These are phyloP conservation scores for Eimeria necatrix DNA, from an alignment of 169 alveolate species.

Conservation along the genomic window DNA sequence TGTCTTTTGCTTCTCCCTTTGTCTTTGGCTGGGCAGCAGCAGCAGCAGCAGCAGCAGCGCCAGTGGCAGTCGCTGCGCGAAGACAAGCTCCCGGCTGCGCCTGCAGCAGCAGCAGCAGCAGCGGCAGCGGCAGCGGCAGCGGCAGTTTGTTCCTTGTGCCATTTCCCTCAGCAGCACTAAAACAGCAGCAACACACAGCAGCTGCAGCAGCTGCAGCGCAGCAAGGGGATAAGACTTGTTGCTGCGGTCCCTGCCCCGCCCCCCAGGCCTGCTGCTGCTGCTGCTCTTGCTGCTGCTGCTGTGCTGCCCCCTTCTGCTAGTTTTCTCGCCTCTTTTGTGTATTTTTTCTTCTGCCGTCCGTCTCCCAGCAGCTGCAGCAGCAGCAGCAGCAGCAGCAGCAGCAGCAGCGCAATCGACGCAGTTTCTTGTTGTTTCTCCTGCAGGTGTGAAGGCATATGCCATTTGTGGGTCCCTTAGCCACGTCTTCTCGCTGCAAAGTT, in stretches of 20 bases:
- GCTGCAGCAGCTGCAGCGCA: background rate
- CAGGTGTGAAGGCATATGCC: constrained; percentile 56
- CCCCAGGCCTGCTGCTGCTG: constrained; percentile 30
- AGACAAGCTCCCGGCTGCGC: constrained; percentile 10
- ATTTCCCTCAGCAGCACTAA: background rate
- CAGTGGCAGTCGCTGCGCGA: constrained; percentile 17
- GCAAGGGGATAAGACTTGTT: background rate
- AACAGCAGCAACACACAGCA: background rate
- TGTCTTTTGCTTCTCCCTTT: constrained; percentile 13
- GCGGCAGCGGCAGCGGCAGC: constrained; percentile 34
- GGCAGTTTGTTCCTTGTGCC: background rate
- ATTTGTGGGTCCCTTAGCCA: background rate
- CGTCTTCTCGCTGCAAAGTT: constrained; percentile 11
- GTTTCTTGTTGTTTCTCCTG: background rate
- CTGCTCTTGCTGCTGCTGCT: background rate
- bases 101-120: constrained; percentile 15
- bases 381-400: constrained; percentile 41
- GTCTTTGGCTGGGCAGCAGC: background rate
- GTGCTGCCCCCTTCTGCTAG: background rate
- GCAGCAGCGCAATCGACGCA: constrained; percentile 25
- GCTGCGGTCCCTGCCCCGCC: constrained; percentile 29
- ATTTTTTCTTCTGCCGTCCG: background rate
- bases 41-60: constrained; percentile 40
- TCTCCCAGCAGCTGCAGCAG: constrained; percentile 32
- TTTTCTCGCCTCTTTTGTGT: background rate